Evolutionary conservation across 257 asterid species (phyloP), one percentile per base, ranked within the genome.

Genomic region (Penstemon newberryi): DNA sequence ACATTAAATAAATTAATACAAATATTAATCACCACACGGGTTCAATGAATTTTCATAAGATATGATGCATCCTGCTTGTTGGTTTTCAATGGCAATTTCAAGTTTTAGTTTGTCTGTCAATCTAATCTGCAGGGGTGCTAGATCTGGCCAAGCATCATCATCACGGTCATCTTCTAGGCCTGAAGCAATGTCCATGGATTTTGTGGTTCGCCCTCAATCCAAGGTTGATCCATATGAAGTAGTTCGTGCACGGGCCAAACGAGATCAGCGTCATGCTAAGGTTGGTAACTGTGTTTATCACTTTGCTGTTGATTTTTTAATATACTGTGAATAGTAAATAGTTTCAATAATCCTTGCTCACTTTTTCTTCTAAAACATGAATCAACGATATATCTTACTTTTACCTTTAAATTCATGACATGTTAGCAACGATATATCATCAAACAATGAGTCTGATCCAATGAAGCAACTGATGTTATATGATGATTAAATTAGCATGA

Each of bases 121-220:
- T 74, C 36, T 79, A 11, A 25, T 25, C 1, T 25, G 33, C 80
- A 92, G 97, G 86, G 90, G 89, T 12, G 72, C 77, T 59, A 92
- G 85, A 78, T 74, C 98, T 67, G 90, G 96, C 37, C 89, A 74
- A 49, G 83, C 95, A 56, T 90, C 33, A 25, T 25, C 97, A 47
- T 75, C 86, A 13, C 78, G 87, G 71, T 90, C 89, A 71, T 78
- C 88, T 58, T 44, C 73, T 5, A 58, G 73, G 67, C 73, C 73
- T 46, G 73, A 69, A 69, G 73, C 91, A 11, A 81, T 85, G 88
- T 61, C 86, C 13, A 85, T 85, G 91, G 88, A 85, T 73, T 85
- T 85, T 77, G 10, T 83, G 70, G 88, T 85, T 73, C 83, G 91
- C 15, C 91, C 91, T 41, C 88, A 85, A 64, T 85, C 91, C 36